A percentile compares a stretch with the other conserved stretches of the same genome.
Evolutionary conservation across 1,284 basidiomycete species (phyloP).

Genomic region (Boletellus deceptivus): DNA sequence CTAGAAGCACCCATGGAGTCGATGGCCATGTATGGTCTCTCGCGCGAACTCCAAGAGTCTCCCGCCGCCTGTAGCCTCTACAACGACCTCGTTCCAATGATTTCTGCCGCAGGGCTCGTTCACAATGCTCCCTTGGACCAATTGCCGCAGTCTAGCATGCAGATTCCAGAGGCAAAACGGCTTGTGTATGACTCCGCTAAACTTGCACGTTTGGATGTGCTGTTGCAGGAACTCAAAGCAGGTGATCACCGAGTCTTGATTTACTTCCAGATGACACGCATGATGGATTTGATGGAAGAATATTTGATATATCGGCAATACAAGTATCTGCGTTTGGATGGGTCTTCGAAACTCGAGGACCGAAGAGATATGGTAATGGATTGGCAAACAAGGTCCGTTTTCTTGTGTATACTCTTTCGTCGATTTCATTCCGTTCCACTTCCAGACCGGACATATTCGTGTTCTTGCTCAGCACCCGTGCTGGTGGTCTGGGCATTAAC

Average conservation of each 20-base stretch:
- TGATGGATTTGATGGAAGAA: constrained; percentile 99
- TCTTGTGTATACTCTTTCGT: constrained; percentile 1
- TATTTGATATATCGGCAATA: constrained; percentile 98
- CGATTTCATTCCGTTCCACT: constrained; percentile 6
- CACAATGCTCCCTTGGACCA: constrained; percentile 70
- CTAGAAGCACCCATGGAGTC: constrained; percentile 71
- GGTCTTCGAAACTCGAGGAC: constrained; percentile 93
- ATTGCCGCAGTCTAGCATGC: constrained; percentile 83
- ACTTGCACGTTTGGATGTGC: constrained; percentile 84
- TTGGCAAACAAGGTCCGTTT: constrained; percentile 91
- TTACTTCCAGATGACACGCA: constrained; percentile 99
- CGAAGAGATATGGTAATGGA: constrained; percentile 99
- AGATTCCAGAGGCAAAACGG: constrained; percentile 93
- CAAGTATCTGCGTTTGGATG: constrained; percentile 96
- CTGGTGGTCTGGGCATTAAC: constrained; percentile 98
- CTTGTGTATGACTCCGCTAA: constrained; percentile 98
- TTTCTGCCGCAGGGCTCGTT: constrained; percentile 72
- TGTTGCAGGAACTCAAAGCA: constrained; percentile 91
- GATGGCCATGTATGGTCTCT: constrained; percentile 83
- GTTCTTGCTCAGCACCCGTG: constrained; percentile 94
- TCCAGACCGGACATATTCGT: constrained; percentile 92
- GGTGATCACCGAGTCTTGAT: constrained; percentile 94
- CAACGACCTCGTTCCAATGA: constrained; percentile 53
- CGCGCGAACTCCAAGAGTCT: constrained; percentile 66
- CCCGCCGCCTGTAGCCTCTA: constrained; percentile 53